phyloP scores from a whole-genome alignment of 192 early-diverging fungal genomes.

The Coemansia sp. region DNA sequence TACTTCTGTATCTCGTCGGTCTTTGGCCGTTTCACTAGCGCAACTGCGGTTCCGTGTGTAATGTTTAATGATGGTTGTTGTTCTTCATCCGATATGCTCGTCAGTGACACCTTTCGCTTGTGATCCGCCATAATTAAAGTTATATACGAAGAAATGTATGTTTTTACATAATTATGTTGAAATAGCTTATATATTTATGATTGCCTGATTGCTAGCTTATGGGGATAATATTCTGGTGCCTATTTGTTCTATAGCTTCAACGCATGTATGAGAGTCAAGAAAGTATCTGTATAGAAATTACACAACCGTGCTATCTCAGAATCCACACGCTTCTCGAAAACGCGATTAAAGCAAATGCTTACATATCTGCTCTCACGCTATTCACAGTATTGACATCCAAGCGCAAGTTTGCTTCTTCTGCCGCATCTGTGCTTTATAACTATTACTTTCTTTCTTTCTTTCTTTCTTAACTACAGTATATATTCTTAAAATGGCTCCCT shows the following conservation, averaged over 20 bases:
- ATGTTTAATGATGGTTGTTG: neutral
- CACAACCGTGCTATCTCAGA: too few species aligned
- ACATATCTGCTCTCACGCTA: too few species aligned
- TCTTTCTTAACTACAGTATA: neutral
- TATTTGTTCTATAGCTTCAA: too few species aligned
- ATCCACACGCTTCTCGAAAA: too few species aligned
- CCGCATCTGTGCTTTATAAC: neutral
- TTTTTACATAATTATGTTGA: too few species aligned
- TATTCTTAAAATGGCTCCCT: neutral
- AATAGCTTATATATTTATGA: too few species aligned
- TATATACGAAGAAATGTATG: neutral
- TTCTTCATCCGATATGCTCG: slow-evolving; percentile 7
- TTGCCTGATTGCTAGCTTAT: neutral
- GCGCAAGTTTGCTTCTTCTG: neutral
- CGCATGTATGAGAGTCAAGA: too few species aligned
- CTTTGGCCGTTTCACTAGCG: slow-evolving; percentile 48
- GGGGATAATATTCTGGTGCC: neutral
- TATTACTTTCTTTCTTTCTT: neutral
- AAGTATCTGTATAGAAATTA: too few species aligned
- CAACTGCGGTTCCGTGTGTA: slow-evolving; percentile 32
- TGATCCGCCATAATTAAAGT: slow-evolving; percentile 34
- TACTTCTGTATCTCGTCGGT: slow-evolving; percentile 3
- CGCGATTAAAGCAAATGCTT: too few species aligned
- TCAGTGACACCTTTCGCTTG: slow-evolving; percentile 32
- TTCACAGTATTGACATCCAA: neutral